phyloP scores from a whole-genome alignment of 2,329 filamentous ascomycete species.

The Fusarium sp. region DNA sequence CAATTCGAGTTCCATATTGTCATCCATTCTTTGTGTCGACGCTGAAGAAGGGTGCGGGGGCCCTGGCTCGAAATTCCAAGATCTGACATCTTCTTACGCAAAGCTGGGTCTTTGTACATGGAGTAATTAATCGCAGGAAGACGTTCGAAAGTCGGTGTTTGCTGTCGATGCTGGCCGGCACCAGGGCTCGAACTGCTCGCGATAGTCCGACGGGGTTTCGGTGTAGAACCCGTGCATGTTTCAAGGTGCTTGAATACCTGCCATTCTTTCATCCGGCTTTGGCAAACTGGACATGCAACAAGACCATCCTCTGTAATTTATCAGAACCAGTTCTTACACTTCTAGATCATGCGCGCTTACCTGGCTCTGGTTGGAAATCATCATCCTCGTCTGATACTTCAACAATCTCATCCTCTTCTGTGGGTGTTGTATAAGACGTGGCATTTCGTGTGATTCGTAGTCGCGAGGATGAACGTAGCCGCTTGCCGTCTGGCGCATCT shows the following conservation, averaged over 20 bases:
- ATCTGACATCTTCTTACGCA: constrained; percentile 86
- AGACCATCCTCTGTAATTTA: constrained; percentile 74
- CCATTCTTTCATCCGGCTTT: constrained; percentile 81
- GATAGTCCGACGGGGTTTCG: constrained; percentile 11
- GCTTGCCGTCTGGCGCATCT: constrained; percentile 59
- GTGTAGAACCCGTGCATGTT: constrained; percentile 63
- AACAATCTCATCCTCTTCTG: constrained; percentile 44
- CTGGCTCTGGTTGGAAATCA: constrained; percentile 51
- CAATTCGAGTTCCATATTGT: constrained; percentile 98
- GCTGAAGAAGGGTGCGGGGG: constrained; percentile 76
- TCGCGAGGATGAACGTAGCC: constrained; percentile 65
- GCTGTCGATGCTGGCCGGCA: constrained; percentile 46
- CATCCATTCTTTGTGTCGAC: constrained; percentile 91
- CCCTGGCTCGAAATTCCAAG: constrained; percentile 82
- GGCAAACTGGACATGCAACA: constrained; percentile 87
- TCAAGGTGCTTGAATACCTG: constrained; percentile 87
- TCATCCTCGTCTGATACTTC: constrained; percentile 47
- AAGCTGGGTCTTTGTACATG: constrained; percentile 81
- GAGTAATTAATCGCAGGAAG: constrained; percentile 88
- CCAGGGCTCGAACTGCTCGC: constrained; percentile 22
- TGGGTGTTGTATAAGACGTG: constrained; percentile 44
- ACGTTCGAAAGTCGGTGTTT: constrained; percentile 66
- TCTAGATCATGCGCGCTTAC: constrained; percentile 27
- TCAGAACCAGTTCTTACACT: constrained; percentile 19
- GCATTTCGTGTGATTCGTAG: constrained; percentile 60